Conservation (phyloP, 176 grass and related monocot genomes). For the Zoysia japonica region DNA sequence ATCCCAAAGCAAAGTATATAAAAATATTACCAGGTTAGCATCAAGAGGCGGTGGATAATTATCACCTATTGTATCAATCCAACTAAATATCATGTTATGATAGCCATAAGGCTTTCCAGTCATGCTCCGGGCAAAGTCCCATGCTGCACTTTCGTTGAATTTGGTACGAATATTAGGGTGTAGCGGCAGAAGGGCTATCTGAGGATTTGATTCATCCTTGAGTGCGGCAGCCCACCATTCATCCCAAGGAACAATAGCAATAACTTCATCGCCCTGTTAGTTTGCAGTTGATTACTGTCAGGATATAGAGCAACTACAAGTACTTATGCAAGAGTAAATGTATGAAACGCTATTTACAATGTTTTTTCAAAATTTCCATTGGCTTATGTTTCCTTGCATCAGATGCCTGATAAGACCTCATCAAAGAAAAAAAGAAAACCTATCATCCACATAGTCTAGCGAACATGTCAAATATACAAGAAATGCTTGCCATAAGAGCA, state of each 20-base stretch:
- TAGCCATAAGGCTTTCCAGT: conserved; percentile 87
- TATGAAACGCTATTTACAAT: background rate
- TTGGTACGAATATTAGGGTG: conserved; percentile 60
- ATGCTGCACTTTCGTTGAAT: conserved; percentile 79
- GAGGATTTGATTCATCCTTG: conserved; percentile 85
- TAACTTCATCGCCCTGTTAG: conserved; percentile 86
- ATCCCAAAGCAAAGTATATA: conserved; percentile 5
- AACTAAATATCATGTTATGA: conserved; percentile 99
- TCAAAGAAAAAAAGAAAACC: background rate
- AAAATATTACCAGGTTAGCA: conserved; percentile 76
- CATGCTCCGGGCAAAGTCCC: conserved; percentile 88
- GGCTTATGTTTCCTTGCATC: background rate
- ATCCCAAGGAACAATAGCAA: conserved; percentile 92
- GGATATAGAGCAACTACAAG: background rate
- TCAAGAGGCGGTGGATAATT: conserved; percentile 93
- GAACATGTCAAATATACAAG: background rate
- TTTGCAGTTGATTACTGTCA: conserved; percentile 31
- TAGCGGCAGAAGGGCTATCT: conserved; percentile 81
- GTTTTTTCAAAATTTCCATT: background rate
- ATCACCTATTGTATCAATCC: conserved; percentile 86
- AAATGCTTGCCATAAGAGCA: conserved; percentile 3
- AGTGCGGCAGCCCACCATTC: conserved; percentile 90
- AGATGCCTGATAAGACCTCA: background rate
- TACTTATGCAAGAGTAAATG: conserved; percentile 22
- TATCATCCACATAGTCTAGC: background rate